phyloP scores from a whole-genome alignment of 2,329 filamentous ascomycete species.

The Stemphylium vesicarium region DNA sequence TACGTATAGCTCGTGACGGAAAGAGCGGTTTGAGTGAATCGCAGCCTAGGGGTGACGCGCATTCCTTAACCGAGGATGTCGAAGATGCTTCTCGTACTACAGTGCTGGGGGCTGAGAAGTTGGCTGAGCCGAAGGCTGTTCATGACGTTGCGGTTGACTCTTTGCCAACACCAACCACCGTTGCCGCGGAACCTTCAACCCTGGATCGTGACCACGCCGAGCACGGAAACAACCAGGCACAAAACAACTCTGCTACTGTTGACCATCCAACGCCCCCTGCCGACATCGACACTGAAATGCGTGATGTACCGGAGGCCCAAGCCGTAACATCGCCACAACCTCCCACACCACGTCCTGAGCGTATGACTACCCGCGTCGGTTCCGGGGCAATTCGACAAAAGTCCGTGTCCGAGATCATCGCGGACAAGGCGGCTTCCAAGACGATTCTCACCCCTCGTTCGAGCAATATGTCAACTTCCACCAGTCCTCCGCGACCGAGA shows the following conservation, averaged over 20 bases:
- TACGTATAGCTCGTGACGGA: slow-evolving; percentile 44
- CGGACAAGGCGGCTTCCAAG: slow-evolving; percentile 59
- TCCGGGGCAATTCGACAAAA: slow-evolving; percentile 75
- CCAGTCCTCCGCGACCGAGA: slow-evolving; percentile 33
- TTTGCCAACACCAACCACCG: slow-evolving; percentile 45
- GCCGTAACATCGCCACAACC: slow-evolving; percentile 31
- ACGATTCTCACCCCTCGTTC: slow-evolving; percentile 50
- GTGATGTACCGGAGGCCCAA: slow-evolving; percentile 28
- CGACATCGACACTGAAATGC: slow-evolving; percentile 45
- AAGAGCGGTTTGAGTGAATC: slow-evolving; percentile 35
- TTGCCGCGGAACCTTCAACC: slow-evolving; percentile 39
- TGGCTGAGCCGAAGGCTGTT: slow-evolving; percentile 15
- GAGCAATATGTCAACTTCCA: slow-evolving; percentile 34
- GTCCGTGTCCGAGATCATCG: slow-evolving; percentile 75
- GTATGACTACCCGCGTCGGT: slow-evolving; percentile 72
- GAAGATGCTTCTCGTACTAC: slow-evolving; percentile 24
- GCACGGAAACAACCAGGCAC: slow-evolving; percentile 8
- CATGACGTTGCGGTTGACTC: slow-evolving; percentile 39
- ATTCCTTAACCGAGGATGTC: slow-evolving; percentile 34
- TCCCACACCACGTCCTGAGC: slow-evolving; percentile 47
- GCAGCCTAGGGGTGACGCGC: slow-evolving; percentile 9
- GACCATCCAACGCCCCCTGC: slow-evolving; percentile 47
- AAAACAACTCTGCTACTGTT: slow-evolving; percentile 15
- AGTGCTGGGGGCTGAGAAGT: slow-evolving; percentile 8
- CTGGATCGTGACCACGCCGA: slow-evolving; percentile 33